These are phyloP conservation scores for Castanopsis chinensis DNA, from an alignment of 306 rosid species.

Conservation along the genomic window DNA sequence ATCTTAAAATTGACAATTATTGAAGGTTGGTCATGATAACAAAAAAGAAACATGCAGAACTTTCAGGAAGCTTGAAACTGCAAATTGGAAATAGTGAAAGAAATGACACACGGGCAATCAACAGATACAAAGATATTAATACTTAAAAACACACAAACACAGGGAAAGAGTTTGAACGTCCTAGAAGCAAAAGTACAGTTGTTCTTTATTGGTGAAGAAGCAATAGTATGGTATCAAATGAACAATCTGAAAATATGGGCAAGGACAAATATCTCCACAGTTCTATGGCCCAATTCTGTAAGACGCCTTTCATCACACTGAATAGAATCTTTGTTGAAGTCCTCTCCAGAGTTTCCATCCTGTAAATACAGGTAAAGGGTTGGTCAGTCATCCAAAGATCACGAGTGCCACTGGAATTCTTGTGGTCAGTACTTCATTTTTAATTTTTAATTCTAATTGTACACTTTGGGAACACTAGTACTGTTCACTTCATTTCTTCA, in stretches of 20 bases:
- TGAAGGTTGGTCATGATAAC: too few relatives aligned
- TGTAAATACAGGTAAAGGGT: slow-evolving; percentile 26
- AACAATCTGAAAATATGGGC: slow-evolving; percentile 85
- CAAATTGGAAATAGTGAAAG: too few relatives aligned
- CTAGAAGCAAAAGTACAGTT: background rate
- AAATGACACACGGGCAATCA: too few relatives aligned
- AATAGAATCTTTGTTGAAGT: slow-evolving; percentile 86
- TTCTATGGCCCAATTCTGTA: slow-evolving; percentile 96
- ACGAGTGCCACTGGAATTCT: background rate
- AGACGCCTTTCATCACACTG: slow-evolving; percentile 97
- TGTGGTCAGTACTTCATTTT: background rate
- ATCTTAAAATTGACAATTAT: too few relatives aligned
- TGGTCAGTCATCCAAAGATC: slow-evolving; percentile 19
- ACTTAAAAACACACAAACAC: too few relatives aligned
- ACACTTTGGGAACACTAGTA: background rate
- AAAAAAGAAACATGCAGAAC: too few relatives aligned
- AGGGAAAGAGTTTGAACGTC: too few relatives aligned
- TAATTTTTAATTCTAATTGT: background rate
- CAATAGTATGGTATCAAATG: background rate
- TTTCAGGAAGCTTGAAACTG: too few relatives aligned
- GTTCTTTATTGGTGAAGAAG: too few relatives aligned
- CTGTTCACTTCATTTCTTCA: background rate
- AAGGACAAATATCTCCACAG: slow-evolving; percentile 97
- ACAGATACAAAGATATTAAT: too few relatives aligned
- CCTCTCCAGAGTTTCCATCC: slow-evolving; percentile 96